Base-by-base conservation (phyloP, 2,329 filamentous ascomycete genomes). In the Parasarocladium wereldwijsianum region DNA sequence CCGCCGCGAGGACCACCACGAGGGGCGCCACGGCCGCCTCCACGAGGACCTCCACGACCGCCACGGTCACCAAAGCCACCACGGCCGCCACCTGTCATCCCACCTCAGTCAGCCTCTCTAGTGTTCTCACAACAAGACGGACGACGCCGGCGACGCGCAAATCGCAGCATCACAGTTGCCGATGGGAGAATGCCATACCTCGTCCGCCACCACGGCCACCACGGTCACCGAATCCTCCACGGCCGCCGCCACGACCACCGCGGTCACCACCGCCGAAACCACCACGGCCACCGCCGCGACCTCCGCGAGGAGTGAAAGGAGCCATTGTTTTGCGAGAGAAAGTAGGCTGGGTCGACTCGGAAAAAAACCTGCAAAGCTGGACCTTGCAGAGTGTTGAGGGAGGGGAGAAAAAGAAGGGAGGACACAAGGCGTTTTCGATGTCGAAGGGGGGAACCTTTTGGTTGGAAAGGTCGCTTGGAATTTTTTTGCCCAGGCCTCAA, bases 31-130 rank as follows among this genome's bases (percentile, higher is more conserved):
- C 6, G 6, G 24, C 28, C 28, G 23, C 46, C 40, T 32, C 48
- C 51, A 36, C 51, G 44, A 24, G 38, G 49, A 44, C 57, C 51
- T 19, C 54, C 52, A 39, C 57, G 52, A 34, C 46, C 43, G 38
- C 46, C 44, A 28, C 44, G 36, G 24, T 32, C 34, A 35, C 44
- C 45, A 19, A 37, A 36, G 21, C 36, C 36, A 32, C 50, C 50
- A 31, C 49, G 43, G 17, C 37, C 49, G 43, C 53, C 43, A 21
- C n/a, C n/a, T n/a, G n/a, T n/a, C n/a, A n/a, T n/a, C n/a, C n/a
- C n/a, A n/a, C n/a, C n/a, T n/a, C n/a, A n/a, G n/a, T n/a, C n/a
- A n/a, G n/a, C n/a, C n/a, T n/a, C n/a, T n/a, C n/a, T n/a, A n/a
- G n/a, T n/a, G n/a, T n/a, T n/a, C n/a, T n/a, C n/a, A n/a, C n/a